phyloP scores from a whole-genome alignment of 495 filamentous ascomycete genomes.

The Penicillium riverlandense region DNA sequence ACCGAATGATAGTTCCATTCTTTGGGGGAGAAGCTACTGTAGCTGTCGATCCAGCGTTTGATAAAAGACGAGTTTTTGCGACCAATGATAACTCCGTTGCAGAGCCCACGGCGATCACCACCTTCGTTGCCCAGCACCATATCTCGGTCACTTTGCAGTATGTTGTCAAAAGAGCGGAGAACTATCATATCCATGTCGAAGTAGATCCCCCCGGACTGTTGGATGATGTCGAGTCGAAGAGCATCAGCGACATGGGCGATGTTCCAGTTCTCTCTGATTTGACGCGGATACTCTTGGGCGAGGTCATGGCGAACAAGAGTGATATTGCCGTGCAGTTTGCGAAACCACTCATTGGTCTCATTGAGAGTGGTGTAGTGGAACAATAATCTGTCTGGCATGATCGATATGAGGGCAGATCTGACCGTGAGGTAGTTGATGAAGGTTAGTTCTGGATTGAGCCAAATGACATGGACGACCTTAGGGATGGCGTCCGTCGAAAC shows the following conservation, averaged over 20 bases:
- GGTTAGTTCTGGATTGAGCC: slow-evolving; percentile 29
- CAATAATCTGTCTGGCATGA: slow-evolving; percentile 32
- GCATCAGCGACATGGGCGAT: slow-evolving; percentile 38
- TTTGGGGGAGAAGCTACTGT: slow-evolving; percentile 25
- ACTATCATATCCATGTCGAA: slow-evolving; percentile 11
- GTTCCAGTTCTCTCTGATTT: slow-evolving; percentile 24
- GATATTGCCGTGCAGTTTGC: slow-evolving; percentile 27
- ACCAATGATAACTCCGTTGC: slow-evolving; percentile 39
- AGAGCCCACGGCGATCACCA: slow-evolving; percentile 37
- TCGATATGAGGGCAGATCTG: slow-evolving; percentile 33
- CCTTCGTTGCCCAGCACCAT: slow-evolving; percentile 39
- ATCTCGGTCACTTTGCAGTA: slow-evolving; percentile 15
- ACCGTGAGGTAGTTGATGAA: slow-evolving; percentile 40
- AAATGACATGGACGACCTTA: slow-evolving; percentile 42
- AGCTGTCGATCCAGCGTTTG: slow-evolving; percentile 33
- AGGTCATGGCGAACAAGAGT: slow-evolving; percentile 35
- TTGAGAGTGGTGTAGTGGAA: slow-evolving; percentile 40
- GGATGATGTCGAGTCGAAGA: slow-evolving; percentile 33
- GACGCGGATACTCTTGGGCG: slow-evolving; percentile 15
- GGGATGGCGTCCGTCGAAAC: slow-evolving; percentile 27
- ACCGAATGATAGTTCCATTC: slow-evolving; percentile 44
- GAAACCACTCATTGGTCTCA: slow-evolving; percentile 35
- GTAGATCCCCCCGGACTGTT: slow-evolving; percentile 38
- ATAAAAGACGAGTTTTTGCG: slow-evolving; percentile 34
- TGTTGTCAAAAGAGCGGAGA: slow-evolving; percentile 5